Base-by-base conservation (phyloP, 2,329 filamentous ascomycete species). In the Fusarium nisikadoi region DNA sequence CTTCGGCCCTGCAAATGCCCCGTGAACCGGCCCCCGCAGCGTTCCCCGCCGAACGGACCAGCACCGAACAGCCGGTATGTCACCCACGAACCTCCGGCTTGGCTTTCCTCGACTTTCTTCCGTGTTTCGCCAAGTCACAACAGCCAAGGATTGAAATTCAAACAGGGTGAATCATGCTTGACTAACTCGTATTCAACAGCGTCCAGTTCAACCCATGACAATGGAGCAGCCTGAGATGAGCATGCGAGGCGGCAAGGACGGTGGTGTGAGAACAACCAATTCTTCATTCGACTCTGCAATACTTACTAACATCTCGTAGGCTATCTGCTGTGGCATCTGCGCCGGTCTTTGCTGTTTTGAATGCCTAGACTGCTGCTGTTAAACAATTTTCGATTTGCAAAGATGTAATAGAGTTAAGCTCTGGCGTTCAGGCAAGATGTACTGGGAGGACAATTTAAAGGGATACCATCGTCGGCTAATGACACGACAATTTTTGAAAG, bases 281-380 rank as follows among this genome's bases (percentile, higher is more conserved):
- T n/a, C 7, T 10, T 33, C n/a, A 14, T 25, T 39, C 14, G 8
- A 19, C 47, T 35, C 36, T 9, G 23, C 20, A 31, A 4, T 20
- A n/a, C 10, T 20, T n/a, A 53, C 63, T 68, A 27, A 68, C 31
- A 41, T n/a, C 49, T 47, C 16, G 13, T 46, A 83, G 82, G 82
- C 81, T 19, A 72, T 83, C 52, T 83, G 81, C 77, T 83, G 81
- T 61, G 82, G 82, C 33, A 75, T 83, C 55, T 83, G 81, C 62
- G 81, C 81, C 10, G 81, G 82, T 27, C 76, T 83, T 8, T 81
- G 80, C 71, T 83, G 82, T 72, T 83, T 82, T 61, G 81, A 83
- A 72, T 83, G 79, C 46, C 57, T 78, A 29, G 77, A 79, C 60
- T 78, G 77, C 65, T 79, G 77, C 57, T 79, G 77, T 62, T 78